Base-by-base conservation (phyloP, 2,329 filamentous ascomycete genomes). In the Colletotrichum sp. region DNA sequence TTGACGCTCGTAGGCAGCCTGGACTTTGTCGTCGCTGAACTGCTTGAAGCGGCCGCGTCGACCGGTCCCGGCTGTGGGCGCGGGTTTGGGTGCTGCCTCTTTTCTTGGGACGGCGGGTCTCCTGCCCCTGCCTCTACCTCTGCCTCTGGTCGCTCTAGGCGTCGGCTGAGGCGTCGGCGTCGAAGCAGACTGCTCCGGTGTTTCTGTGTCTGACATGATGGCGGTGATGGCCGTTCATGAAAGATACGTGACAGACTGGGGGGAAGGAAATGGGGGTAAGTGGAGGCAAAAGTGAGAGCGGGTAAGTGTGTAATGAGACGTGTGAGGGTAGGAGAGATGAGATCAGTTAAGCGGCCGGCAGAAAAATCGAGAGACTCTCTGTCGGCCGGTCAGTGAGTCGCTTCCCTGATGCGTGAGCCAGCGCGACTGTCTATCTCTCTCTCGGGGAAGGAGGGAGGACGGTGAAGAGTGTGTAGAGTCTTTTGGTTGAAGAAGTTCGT, bases 1-100 rank as follows among this genome's bases (percentile, higher is more conserved):
- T 81, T 93, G 91, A 71, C 93, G 92, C 81, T 92, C 90, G 78
- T 91, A 90, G 72, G 89, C 88, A 67, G 90, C 90, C 81, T 92
- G 91, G 69, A 89, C 88, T 77, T 87, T 88, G 77, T 87, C 84
- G 78, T 90, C 88, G 76, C 87, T 85, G 80, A 91, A 92, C 79
- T 88, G 88, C 84, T 92, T 92, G 82, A 89, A 88, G 72, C 90
- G 88, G 76, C 89, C 88, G 77, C 89, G 87, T 75, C 88, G 84
- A 68, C 83, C 83, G 32, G 80, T 77, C 59, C 83, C 84, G 62
- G 84, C 83, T n/a, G 36, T 64, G 72, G 84, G 82, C 67, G 84
- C 83, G 57, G 84, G 81, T 77, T 87, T 88, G 70, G 81, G 78
- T 64, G 44, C 44, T 52, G 82, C 74, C 76, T 75, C 75, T 70